Conservation (phyloP, 1,284 basidiomycete species). For the Mycena sp. region DNA sequence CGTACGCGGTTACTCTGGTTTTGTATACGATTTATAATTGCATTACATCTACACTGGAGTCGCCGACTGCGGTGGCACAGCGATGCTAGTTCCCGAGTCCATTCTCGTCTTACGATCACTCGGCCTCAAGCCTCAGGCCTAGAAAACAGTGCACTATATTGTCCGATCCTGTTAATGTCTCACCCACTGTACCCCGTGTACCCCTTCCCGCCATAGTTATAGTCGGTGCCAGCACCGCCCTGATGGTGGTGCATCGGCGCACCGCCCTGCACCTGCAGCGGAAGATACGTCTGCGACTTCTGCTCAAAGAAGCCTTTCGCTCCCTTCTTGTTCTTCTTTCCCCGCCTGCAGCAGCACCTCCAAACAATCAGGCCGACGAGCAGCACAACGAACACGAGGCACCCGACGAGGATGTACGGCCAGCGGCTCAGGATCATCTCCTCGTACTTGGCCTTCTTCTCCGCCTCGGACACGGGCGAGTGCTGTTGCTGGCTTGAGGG, state of each 20-base stretch:
- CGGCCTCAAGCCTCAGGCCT: too few species aligned
- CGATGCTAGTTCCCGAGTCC: too few species aligned
- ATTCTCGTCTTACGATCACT: too few species aligned
- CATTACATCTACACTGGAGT: too few species aligned
- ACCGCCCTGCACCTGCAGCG: conserved; percentile 25
- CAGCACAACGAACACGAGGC: conserved; percentile 60
- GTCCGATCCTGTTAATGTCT: too few species aligned
- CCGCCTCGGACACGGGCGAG: conserved; percentile 69
- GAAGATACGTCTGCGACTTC: conserved; percentile 29
- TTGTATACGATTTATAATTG: too few species aligned
- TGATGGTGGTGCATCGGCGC: neutral
- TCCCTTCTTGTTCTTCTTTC: neutral
- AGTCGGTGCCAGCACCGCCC: too few species aligned
- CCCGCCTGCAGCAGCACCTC: conserved; percentile 64
- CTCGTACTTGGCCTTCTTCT: conserved; percentile 77
- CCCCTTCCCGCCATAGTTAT: too few species aligned
- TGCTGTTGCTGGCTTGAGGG: conserved; percentile 65
- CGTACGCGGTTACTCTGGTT: too few species aligned
- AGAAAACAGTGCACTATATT: too few species aligned
- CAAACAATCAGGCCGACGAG: conserved; percentile 63
- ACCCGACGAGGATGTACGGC: conserved; percentile 79
- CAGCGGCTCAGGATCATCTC: conserved; percentile 76
- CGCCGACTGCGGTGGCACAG: too few species aligned
- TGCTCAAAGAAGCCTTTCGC: conserved; percentile 26
- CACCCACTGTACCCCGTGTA: too few species aligned